These are phyloP conservation scores for Oryza brachyantha DNA, from an alignment of 176 grass and related monocot genomes.

Conservation along the genomic window DNA sequence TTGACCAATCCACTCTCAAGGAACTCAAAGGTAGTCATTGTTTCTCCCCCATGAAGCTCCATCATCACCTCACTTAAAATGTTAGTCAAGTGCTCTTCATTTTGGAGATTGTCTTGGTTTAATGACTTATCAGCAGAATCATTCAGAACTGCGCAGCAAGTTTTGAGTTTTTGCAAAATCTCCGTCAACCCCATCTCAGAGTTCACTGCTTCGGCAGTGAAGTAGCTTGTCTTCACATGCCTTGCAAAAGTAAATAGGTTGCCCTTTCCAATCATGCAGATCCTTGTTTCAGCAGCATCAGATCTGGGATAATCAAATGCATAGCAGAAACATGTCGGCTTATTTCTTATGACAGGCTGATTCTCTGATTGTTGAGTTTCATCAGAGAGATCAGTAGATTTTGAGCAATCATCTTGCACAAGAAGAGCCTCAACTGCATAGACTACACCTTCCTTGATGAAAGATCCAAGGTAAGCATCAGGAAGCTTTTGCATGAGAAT, in stretches of 20 bases:
- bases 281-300: conserved; percentile 47
- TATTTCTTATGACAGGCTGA: conserved; percentile 46
- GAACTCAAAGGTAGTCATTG: conserved; percentile 98
- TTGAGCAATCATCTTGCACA: conserved; percentile 56
- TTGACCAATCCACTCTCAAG: conserved; percentile 88
- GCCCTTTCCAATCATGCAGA: conserved; percentile 60
- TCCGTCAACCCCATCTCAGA: conserved; percentile 70
- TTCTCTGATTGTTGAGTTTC: conserved; percentile 40
- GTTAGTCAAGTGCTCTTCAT: conserved; percentile 70
- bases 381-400: conserved; percentile 41
- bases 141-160: conserved; percentile 77
- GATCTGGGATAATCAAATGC: conserved; percentile 61
- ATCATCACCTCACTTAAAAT: conserved; percentile 89
- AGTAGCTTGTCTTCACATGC: conserved; percentile 72
- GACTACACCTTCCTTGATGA: conserved; percentile 96
- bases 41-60: conserved; percentile 80
- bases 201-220: conserved; percentile 60
- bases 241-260: conserved; percentile 60
- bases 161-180: conserved; percentile 81
- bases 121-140: conserved; percentile 57
- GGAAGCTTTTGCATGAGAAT: conserved; percentile 99
- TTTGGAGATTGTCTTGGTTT: conserved; percentile 38
- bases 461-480: conserved; percentile 78
- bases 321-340: conserved; percentile 84
- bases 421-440: conserved; percentile 82